Conservation (phyloP, 2,329 filamentous ascomycete species). For the Claviceps arundinis region DNA sequence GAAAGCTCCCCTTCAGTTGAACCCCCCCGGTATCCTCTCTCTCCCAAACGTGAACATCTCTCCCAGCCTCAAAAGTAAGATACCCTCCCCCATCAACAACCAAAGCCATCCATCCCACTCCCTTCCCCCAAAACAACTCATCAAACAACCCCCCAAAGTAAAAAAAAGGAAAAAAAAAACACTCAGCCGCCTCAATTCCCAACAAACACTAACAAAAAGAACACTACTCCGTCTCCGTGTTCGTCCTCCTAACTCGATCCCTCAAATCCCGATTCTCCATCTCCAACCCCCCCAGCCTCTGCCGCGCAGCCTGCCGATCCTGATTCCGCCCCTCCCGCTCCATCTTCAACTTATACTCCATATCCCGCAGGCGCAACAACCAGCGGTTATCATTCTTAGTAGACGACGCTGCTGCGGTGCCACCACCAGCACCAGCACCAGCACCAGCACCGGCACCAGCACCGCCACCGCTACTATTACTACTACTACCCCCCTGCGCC, state of each 20-base stretch:
- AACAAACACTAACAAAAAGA: not conserved
- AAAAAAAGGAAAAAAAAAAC: not conserved
- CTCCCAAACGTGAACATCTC: too few relatives aligned
- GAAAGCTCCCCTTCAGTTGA: not conserved
- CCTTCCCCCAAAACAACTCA: too few relatives aligned
- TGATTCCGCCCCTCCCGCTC: conserved; percentile 77
- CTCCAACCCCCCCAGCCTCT: conserved; percentile 64
- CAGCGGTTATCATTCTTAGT: conserved; percentile 53
- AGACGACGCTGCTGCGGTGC: conserved; percentile 7
- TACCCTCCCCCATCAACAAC: too few relatives aligned
- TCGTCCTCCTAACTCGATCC: conserved; percentile 39
- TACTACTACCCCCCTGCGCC: not conserved
- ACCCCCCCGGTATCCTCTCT: too few relatives aligned
- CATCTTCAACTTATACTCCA: conserved; percentile 78
- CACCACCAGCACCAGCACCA: too few relatives aligned
- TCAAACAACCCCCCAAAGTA: not conserved
- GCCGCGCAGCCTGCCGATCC: conserved; percentile 71
- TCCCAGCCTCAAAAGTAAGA: too few relatives aligned
- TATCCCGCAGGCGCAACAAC: conserved; percentile 72
- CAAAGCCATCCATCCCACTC: too few relatives aligned
- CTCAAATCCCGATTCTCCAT: conserved; percentile 59
- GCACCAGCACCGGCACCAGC: too few relatives aligned
- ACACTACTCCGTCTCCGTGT: conserved; percentile 6
- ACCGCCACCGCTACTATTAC: too few relatives aligned
- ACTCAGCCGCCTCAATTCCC: too few relatives aligned